Evolutionary conservation across 1,139 yeast species (phyloP).

Genomic region (Geotrichum citri-aurantii): DNA sequence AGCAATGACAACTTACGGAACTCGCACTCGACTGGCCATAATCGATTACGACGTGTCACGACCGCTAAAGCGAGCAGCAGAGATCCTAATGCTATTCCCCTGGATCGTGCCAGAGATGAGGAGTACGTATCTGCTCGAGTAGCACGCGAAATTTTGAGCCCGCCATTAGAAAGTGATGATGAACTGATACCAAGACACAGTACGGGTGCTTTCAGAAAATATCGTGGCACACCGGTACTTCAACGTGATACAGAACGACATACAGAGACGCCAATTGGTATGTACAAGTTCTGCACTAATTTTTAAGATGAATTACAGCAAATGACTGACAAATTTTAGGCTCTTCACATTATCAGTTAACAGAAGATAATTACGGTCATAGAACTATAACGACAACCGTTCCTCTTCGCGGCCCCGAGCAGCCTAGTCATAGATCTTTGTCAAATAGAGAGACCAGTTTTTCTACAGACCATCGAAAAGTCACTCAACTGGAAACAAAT

Average conservation of each 20-base stretch:
- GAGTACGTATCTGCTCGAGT: neutral
- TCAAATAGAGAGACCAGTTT: neutral
- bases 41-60: conserved; percentile 7
- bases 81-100: conserved; percentile 4
- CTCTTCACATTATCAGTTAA: neutral
- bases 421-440: neutral
- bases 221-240: conserved; percentile 7
- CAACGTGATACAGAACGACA: neutral
- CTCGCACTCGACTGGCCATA: neutral
- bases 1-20: neutral
- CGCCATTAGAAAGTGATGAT: neutral
- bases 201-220: neutral
- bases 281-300: neutral
- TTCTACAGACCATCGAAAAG: neutral
- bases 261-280: neutral
- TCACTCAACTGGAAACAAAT: neutral
- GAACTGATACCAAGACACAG: neutral
- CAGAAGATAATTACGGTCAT: neutral
- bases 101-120: conserved; percentile 5
- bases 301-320: neutral
- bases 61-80: neutral
- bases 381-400: conserved; percentile 11
- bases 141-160: conserved; percentile 4
- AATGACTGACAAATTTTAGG: neutral
- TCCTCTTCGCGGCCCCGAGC: conserved; percentile 11